Conservation (phyloP, 306 rosid genomes). For the Quercus aquifolioides region DNA sequence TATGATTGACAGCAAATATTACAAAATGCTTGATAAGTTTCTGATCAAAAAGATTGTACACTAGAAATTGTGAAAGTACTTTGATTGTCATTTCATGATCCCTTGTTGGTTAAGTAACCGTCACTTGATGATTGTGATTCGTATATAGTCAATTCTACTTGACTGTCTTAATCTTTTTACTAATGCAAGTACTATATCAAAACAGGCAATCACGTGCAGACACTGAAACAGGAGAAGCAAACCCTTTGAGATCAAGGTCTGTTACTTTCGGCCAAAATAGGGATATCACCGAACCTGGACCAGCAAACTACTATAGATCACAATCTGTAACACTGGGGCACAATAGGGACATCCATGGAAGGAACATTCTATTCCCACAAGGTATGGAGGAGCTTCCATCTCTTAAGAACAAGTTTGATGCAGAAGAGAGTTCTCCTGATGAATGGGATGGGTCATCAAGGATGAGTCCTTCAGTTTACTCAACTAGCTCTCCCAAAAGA, state of each 20-base stretch:
- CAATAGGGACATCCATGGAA: neutral
- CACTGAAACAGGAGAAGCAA: neutral
- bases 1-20: neutral
- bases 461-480: neutral
- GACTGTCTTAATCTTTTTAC: too few relatives aligned
- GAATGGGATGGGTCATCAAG: conserved; percentile 6
- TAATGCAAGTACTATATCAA: neutral
- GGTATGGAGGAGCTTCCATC: conserved; percentile 13
- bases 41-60: neutral
- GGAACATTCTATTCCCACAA: neutral
- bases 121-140: too few relatives aligned
- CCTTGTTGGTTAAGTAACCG: too few relatives aligned
- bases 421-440: conserved; percentile 19
- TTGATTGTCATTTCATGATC: neutral
- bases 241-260: neutral
- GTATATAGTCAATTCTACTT: too few relatives aligned
- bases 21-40: conserved; percentile 13
- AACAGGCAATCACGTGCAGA: neutral
- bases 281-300: neutral
- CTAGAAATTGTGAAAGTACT: neutral
- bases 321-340: neutral
- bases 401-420: conserved; percentile 15
- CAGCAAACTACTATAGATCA: neutral
- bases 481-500: too few relatives aligned
- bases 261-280: neutral